phyloP scores from a whole-genome alignment of 257 asterid genomes.

The Solanum ossicruentum region DNA sequence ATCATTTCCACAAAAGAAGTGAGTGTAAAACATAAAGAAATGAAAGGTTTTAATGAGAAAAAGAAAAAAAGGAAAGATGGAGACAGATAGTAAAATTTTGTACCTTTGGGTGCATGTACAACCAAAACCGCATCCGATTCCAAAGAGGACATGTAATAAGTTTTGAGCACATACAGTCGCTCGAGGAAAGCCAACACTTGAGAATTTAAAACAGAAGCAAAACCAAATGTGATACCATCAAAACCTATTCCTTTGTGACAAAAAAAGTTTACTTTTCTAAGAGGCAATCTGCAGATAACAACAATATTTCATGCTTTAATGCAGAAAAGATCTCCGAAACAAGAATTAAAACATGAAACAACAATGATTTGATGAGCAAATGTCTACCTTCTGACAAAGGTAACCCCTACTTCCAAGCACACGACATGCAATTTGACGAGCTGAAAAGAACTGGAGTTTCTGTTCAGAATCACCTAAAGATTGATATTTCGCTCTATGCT shows the following conservation, averaged over 20 bases:
- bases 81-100: not conserved
- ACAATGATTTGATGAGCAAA: not conserved
- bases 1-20: not conserved
- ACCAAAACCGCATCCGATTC: slow-evolving; percentile 59
- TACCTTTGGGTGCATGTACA: slow-evolving; percentile 99
- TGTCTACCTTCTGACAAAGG: slow-evolving; percentile 82
- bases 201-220: not conserved
- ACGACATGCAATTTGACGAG: slow-evolving; percentile 94
- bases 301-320: not conserved
- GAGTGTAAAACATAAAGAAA: not conserved
- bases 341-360: not conserved
- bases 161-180: slow-evolving; percentile 80
- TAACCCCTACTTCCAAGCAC: slow-evolving; percentile 91
- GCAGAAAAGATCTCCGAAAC: slow-evolving; percentile 1
- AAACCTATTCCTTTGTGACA: not conserved
- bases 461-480: slow-evolving; percentile 56
- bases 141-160: slow-evolving; percentile 38
- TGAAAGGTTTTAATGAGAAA: not conserved
- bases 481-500: slow-evolving; percentile 68
- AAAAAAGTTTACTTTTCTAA: not conserved
- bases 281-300: not conserved
- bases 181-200: slow-evolving; percentile 85
- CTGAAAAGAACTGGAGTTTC: slow-evolving; percentile 82
- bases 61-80: not conserved
- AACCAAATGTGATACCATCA: not conserved